A percentile compares a stretch with the other conserved stretches of the same genome.
phyloP scores from a whole-genome alignment of 2,329 filamentous ascomycete species.

The Cladophialophora yegresii region DNA sequence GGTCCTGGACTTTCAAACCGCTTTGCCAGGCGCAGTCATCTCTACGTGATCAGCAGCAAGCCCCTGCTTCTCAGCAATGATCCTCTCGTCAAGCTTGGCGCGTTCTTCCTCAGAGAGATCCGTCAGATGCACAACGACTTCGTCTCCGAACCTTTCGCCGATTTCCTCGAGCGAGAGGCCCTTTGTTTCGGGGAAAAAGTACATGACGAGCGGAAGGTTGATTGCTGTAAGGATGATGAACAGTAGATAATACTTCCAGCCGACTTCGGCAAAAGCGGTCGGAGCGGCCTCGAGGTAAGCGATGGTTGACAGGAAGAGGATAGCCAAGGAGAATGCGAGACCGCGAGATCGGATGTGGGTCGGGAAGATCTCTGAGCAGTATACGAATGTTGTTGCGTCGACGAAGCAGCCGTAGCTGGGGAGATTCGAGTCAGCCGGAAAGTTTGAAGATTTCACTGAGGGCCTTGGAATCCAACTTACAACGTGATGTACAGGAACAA shows the following conservation, averaged over 20 bases:
- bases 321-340: conserved; percentile 1
- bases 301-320: conserved; percentile 12
- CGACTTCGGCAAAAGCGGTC: conserved; percentile 40
- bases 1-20: no score
- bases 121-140: not conserved
- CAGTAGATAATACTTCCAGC: conserved; percentile 41
- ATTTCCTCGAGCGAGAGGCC: conserved; percentile 40
- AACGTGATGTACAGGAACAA: conserved; percentile 48
- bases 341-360: conserved; percentile 20
- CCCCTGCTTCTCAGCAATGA: not conserved
- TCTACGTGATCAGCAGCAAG: no score
- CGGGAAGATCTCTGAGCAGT: conserved; percentile 22
- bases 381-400: conserved; percentile 12
- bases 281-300: conserved; percentile 13
- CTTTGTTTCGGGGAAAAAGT: conserved; percentile 40
- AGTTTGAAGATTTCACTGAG: no score
- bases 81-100: not conserved
- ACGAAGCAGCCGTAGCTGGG: conserved; percentile 12
- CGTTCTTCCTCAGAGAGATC: not conserved
- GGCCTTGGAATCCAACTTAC: no score
- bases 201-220: conserved; percentile 32
- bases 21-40: no score
- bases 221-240: conserved; percentile 33
- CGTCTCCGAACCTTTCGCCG: conserved; percentile 38
- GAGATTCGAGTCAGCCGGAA: not conserved